Base-by-base conservation (phyloP, 257 asterid genomes). In the Echium plantagineum region DNA sequence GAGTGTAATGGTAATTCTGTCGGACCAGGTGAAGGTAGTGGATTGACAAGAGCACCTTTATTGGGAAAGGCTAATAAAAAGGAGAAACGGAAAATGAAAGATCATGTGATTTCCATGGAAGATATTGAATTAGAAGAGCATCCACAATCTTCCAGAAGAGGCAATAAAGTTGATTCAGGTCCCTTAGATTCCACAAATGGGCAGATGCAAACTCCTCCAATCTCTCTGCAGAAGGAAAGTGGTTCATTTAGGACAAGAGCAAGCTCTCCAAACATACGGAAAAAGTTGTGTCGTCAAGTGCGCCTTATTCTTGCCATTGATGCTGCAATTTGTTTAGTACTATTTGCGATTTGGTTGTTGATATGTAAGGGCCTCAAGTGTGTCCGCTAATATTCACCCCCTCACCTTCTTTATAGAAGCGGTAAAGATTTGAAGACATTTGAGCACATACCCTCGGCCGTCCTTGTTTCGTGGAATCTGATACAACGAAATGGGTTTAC, bases 331-430 rank as follows among this genome's bases (percentile, higher is more conserved):
- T 85, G 91, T 46, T 31, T 77, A 59, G 69, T 80, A 72, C 74
- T 89, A 38, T 71, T 89, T 31, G 66, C 68, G 10, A 72, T 86
- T 71, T 89, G 97, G 95, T 73, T 89, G 26, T 69, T 70, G 15
- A 73, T 89, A 72, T 89, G 95, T 54, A 74, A 68, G 30, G 97
- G 97, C 58, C 32, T 69, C 28, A 62, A 75, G 64, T 89, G 97
- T 80, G 71, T 84, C 38, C 79, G 72, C 46, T 85, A 67, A 80
- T 18, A 17, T 2, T 54, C 59, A 4, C 49, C 17, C 19, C 26
- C 15, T 42, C 16, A 13, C 15, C 20, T 54, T 21, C 54, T 58
- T 46, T 64, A 42, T 7, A 46, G 30, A 52, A 47, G 18, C 16
- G 46, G 48, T 1, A 38, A 38, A 8, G 15, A 7, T 38, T 38